Percentiles rank a stretch among this genome's conserved stretches.
These are phyloP conservation scores for Aspergillus sp. DNA, from an alignment of 2,329 filamentous ascomycete species.

Conservation along the genomic window DNA sequence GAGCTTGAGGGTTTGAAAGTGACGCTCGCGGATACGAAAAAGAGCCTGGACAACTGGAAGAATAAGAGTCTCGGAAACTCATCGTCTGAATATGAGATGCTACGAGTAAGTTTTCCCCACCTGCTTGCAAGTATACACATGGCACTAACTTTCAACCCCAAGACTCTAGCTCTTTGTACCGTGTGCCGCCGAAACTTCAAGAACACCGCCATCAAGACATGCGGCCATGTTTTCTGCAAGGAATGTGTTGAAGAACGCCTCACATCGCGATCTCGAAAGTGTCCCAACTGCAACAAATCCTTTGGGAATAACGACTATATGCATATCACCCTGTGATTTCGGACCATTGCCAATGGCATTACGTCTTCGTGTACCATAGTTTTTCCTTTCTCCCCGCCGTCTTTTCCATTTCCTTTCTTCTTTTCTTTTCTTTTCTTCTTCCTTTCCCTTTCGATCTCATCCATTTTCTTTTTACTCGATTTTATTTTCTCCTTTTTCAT, in stretches of 20 bases:
- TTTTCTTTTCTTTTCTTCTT: conserved; percentile 12
- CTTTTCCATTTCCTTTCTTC: conserved; percentile 4
- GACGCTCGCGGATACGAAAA: conserved; percentile 73
- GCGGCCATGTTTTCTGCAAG: conserved; percentile 92
- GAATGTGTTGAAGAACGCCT: conserved; percentile 87
- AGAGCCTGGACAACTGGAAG: conserved; percentile 84
- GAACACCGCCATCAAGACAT: conserved; percentile 88
- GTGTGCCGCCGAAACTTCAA: conserved; percentile 94
- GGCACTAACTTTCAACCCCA: conserved; percentile 19
- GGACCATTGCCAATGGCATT: conserved; percentile 5
- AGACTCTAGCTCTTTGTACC: conserved; percentile 81
- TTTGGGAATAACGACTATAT: conserved; percentile 92
- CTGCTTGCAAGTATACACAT: neutral
- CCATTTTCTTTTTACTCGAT: conserved; percentile 9
- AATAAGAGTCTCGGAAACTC: conserved; percentile 77
- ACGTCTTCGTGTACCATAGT: conserved; percentile 35
- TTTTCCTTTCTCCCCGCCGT: conserved; percentile 15
- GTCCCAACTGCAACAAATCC: conserved; percentile 86
- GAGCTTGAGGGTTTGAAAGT: conserved; percentile 79
- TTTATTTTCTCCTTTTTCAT: conserved; percentile 9
- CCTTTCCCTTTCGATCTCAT: conserved; percentile 12
- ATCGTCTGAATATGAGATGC: conserved; percentile 77
- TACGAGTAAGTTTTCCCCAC: conserved; percentile 64
- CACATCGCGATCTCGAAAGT: conserved; percentile 87
- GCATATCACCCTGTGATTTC: conserved; percentile 51